Evolutionary conservation across 176 grass and related monocot species (phyloP), one percentile per base, ranked within the genome.

Genomic region (Coix lacrymajobi): DNA sequence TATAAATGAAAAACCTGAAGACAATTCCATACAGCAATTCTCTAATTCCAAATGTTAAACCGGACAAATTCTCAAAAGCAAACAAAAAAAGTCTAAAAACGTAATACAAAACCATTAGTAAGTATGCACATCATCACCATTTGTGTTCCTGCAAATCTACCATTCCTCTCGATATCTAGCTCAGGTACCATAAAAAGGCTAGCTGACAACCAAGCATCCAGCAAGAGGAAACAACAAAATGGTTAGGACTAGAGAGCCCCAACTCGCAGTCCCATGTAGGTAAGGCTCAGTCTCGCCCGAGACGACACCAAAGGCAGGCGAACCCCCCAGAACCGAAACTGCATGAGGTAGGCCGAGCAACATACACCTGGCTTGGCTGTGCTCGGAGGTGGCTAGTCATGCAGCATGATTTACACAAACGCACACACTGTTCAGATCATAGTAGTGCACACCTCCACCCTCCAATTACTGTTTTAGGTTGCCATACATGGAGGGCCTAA

Each of bases 401-500:
- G 78, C 62, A 45, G 78, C 37, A 58, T 46, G 70, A 81, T 54
- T 67, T 86, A 74, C 26, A 63, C 76, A 46, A 78, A 40, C 36
- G 57, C 26, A 63, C 66, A 25, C 85, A 56, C 46, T 87, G 61
- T 68, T 81, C 58, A 68, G 37, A 81, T 75, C 85, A 75, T 71
- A 46, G 39, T 15, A 71, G 25, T 2, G 22, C 34, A 46, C 29
- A 71, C 40, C 38, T 20, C n/a, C 9, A 36, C 56, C 3, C n/a
- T 78, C 51, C 3, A 25, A 41, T 34, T 41, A 69, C 78, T 76
- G 71, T 81, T 81, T 81, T 69, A 24, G 72, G n/a, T 28, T 63
- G 60, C 31, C 51, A 39, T 41, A 51, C 73, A 70, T 63, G 71
- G 30, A 58, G 22, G 33, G 65, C 3, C 24, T n/a, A 37, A 77